Evolutionary conservation across 1,139 yeast genomes (phyloP), one percentile per base, ranked within the genome.

Genomic region (Pneumocystis jirovecii): DNA sequence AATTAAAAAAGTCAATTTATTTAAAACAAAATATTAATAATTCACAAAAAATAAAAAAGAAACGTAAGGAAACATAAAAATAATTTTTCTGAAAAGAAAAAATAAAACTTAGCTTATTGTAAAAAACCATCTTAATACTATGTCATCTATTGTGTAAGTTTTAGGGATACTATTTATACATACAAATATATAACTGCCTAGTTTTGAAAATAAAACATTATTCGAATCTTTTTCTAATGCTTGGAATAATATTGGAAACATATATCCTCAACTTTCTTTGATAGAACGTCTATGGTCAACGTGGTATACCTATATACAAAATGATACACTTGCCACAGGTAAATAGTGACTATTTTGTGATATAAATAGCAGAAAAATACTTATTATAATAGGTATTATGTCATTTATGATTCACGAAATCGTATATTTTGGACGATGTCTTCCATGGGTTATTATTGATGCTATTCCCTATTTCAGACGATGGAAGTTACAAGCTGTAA

Each of bases 391-490:
- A 60, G 72, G 96, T 3, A 78, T 89, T 66, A 76, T 89, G 75
- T 85, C 88, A 73, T 89, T 89, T 74, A 73, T 81, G 60, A 76
- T 85, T 68, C 96, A 89, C 75, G 96, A 89, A 75, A 68, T 85
- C 67, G 83, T 87, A 83, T 89, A 89, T 76, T 89, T 89, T 74
- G 91, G 89, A 63, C 83, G 96, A 74, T 86, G 91, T 75, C 72
- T 89, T 68, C 96, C 96, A 25, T 89, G 96, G 96, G 82, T 82
- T 75, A 81, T 89, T 68, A 84, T 89, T 70, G 96, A 88, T 74
- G 80, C 82, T 71, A 83, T 87, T 59, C 89, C 95, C 61, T 86
- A 79, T 74, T 89, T 89, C 78, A 81, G 83, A 70, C 83, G 80
- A 74, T 89, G 82, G 80, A 89, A 89, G 77, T 84, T 89, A 70